Evolutionary conservation across 805 yeast species (phyloP), one percentile per base, ranked within the genome.

Genomic region (Maudiozyma barnettii): DNA sequence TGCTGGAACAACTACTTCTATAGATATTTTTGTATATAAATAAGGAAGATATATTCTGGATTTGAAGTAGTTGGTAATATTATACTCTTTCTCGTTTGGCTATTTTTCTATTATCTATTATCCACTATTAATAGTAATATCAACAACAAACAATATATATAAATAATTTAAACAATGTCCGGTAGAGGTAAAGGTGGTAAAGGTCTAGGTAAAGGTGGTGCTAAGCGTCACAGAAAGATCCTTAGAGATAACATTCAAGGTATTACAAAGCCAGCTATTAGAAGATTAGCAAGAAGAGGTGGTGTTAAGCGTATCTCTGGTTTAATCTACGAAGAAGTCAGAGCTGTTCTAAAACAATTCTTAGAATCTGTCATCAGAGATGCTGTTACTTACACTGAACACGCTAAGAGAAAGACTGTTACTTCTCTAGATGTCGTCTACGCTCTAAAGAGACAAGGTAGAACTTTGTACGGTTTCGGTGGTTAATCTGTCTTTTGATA

Each of bases 131-230:
- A 35, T 21, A 19, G 19, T 20, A 13, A 37, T 20, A 47, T 46
- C 50, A 45, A 50, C 39, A 49, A 50, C 45, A 46, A 47, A 41
- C 45, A 41, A 50, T 12, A 39, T 38, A 54, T 42, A 48, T 5
- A 31, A 22, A 35, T 36, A 40, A 49, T 31, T 51, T 45, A 39
- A 41, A 53, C 22, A 51, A 89, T 89, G 96, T 88, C 96, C 72
- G 96, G 98, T 73, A 90, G 97, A 82, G 99, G 99, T 69, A 91
- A 93, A 88, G 98, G 98, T 71, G 99, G 98, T 70, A 93, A 93
- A 86, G 99, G 99, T 77, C 81, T 93, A 66, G 99, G 99, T 69
- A 93, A 93, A 79, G 98, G 97, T 77, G 99, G 99, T 79, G 99
- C 99, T 67, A 91, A 91, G 84, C 89, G 99, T 77, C 99, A 91